Evolutionary conservation across 1,139 yeast species (phyloP).

Genomic region (Geotrichum siamense): DNA sequence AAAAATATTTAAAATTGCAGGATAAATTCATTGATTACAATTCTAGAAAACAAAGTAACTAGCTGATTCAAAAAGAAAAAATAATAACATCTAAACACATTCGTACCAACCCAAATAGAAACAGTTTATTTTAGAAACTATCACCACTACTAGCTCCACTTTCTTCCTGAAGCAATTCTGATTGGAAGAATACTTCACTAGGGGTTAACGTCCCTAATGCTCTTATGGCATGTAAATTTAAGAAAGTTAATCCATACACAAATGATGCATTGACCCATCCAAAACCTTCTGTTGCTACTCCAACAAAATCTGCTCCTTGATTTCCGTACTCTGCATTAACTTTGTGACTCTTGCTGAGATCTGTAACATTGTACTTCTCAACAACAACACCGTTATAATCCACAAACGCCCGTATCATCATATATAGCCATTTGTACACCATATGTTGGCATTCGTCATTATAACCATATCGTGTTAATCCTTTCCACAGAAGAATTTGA

Average conservation of each 20-base stretch:
- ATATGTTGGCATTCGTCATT: conserved; percentile 59
- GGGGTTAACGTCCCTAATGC: conserved; percentile 80
- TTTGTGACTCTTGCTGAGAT: conserved; percentile 76
- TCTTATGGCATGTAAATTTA: conserved; percentile 63
- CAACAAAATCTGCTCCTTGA: conserved; percentile 88
- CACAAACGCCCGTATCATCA: conserved; percentile 89
- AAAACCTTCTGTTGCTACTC: conserved; percentile 88
- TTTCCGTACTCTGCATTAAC: conserved; percentile 97
- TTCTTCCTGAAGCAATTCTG: conserved; percentile 3
- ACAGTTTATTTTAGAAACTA: neutral
- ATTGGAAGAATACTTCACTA: conserved; percentile 56
- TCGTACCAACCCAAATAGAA: no score
- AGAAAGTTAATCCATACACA: conserved; percentile 61
- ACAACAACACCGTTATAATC: conserved; percentile 94
- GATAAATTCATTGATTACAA: no score
- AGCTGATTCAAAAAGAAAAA: no score
- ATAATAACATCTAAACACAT: no score
- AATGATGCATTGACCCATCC: conserved; percentile 96
- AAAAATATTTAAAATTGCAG: no score
- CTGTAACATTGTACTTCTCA: conserved; percentile 88
- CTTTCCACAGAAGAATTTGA: conserved; percentile 91
- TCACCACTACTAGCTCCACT: neutral
- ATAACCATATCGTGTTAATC: conserved; percentile 68
- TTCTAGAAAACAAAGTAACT: no score
- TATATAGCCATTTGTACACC: conserved; percentile 77